Percentiles rank a stretch among this genome's conserved stretches.
Evolutionary conservation across 2,329 filamentous ascomycete species (phyloP).

Genomic region (Fusarium drepaniforme): DNA sequence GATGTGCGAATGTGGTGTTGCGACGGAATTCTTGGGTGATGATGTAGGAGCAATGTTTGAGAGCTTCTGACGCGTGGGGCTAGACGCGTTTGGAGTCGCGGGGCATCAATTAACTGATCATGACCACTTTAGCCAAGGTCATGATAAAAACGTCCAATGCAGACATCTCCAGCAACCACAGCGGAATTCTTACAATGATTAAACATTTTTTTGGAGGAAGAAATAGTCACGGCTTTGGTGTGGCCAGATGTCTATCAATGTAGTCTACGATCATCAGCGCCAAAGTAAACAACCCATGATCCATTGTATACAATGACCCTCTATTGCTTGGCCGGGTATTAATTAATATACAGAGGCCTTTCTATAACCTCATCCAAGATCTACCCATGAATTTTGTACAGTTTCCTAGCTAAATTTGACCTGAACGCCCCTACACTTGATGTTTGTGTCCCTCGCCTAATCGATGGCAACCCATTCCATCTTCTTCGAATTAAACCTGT

Average conservation of each 20-base stretch:
- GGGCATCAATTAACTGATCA: conserved; percentile 34
- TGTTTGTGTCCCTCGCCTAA: background rate
- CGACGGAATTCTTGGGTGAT: conserved; percentile 18
- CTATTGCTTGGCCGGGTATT: background rate
- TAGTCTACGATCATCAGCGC: background rate
- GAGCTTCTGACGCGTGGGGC: conserved; percentile 39
- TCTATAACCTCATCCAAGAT: background rate
- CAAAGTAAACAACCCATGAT: background rate
- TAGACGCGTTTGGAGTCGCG: conserved; percentile 42
- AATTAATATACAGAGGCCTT: background rate
- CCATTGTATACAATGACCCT: background rate
- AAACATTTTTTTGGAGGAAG: background rate
- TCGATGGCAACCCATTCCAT: conserved; percentile 49
- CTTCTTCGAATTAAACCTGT: conserved; percentile 55
- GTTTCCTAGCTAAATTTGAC: background rate
- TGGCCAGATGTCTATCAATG: background rate
- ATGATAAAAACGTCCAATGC: background rate
- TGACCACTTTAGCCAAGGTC: background rate
- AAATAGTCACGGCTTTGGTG: background rate
- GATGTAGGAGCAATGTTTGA: conserved; percentile 41
- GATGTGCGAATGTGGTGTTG: conserved; percentile 7
- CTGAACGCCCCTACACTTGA: background rate
- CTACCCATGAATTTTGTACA: background rate
- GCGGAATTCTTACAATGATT: background rate
- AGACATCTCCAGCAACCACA: background rate